phyloP scores from a whole-genome alignment of 177 flowering plant genomes.

The Vitis hybrid region DNA sequence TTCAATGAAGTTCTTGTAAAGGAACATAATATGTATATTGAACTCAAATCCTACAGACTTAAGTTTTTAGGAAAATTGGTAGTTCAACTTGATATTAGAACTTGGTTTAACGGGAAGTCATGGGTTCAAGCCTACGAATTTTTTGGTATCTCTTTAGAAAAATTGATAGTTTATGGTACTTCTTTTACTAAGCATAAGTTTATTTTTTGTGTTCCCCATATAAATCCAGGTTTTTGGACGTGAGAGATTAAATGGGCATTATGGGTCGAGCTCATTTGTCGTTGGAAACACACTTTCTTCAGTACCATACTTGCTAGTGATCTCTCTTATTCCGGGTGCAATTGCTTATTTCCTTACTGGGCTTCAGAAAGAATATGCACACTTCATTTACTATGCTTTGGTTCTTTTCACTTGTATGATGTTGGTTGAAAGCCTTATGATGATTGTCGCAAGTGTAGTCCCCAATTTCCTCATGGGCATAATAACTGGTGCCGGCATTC shows the following conservation, averaged over 20 bases:
- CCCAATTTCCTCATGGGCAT: conserved; percentile 67
- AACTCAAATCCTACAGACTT: too few species aligned
- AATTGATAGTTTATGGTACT: too few species aligned
- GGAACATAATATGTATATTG: too few species aligned
- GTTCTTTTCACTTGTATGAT: conserved; percentile 35
- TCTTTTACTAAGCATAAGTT: too few species aligned
- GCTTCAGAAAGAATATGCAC: conserved; percentile 32
- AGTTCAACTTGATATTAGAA: too few species aligned
- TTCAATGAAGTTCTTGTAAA: too few species aligned
- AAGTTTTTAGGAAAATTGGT: too few species aligned
- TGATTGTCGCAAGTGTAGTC: conserved; percentile 58
- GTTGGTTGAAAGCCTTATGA: conserved; percentile 64
- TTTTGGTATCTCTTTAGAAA: too few species aligned
- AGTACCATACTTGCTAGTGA: conserved; percentile 43
- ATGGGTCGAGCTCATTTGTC: conserved; percentile 48
- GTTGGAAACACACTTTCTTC: conserved; percentile 61
- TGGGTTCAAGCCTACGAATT: too few species aligned
- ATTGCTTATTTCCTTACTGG: conserved; percentile 43
- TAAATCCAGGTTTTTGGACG: conserved; percentile 43
- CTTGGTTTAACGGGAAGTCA: too few species aligned
- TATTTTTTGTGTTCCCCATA: background rate
- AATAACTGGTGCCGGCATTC: conserved; percentile 61
- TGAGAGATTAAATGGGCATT: conserved; percentile 71
- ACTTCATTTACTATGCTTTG: conserved; percentile 36
- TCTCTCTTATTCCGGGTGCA: conserved; percentile 47